Base-by-base conservation (phyloP, 371 early-diverging fungal genomes). In the Actinomortierella ambigua region DNA sequence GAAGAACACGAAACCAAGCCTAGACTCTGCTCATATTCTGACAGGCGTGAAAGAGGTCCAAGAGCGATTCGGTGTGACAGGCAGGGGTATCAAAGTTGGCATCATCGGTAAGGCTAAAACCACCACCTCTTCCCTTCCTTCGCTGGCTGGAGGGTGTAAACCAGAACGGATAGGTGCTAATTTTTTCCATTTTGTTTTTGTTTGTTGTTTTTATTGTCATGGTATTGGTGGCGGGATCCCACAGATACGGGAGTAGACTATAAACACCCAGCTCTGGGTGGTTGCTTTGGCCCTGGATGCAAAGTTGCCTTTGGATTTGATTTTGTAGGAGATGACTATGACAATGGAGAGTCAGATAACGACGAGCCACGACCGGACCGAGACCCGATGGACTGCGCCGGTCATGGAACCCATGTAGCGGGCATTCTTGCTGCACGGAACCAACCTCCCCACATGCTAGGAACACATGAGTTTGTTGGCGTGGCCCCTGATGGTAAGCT, bases 231-330 rank as follows among this genome's bases (percentile, higher is more conserved):
- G n/a, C n/a, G n/a, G n/a, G n/a, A n/a, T n/a, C n/a, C 14, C n/a
- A 9, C 24, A 65, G 62, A 59, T 43, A 58, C 64, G 65, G 87
- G 91, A 49, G 63, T 87, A 28, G 85, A 88, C 50, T 88, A 83
- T 64, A 67, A 58, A 52, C 93, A 92, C 57, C 90, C 91, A 29
- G 90, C 90, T 14, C 71, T 93, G 20, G 91, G 90, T 27, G 88
- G 79, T 11, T 70, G 76, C 55, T 79, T 70, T 58, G 82, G 83
- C 22, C 77, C 65, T 2, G 84, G 80, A 9, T 88, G 89, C 51
- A 77, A 77, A 17, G 78, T 82, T 29, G 77, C 69, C 0, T 76
- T 53, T 50, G 83, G 83, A 0, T 60, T 79, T 54, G 86, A 89
- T 58, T 85, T 88, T 69, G 85, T 85, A 1, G 85, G 85, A 41